Percentiles rank a stretch among this genome's conserved stretches.
These are phyloP conservation scores for Ophiostoma triangulosporum DNA, from an alignment of 2,329 filamentous ascomycete species.

Conservation along the genomic window DNA sequence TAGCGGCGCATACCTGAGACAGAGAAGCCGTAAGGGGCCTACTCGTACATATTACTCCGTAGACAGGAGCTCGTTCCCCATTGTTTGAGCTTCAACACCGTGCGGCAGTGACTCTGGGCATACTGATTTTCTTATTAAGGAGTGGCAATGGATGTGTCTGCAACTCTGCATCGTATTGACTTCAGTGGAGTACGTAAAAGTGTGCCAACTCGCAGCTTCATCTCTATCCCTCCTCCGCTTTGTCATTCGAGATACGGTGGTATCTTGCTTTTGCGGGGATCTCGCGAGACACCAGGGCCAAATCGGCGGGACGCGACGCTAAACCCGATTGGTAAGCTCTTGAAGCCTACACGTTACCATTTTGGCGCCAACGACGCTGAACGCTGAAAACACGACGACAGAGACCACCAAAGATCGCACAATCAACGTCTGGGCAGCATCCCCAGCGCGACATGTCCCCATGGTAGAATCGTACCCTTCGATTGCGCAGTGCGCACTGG, in stretches of 20 bases:
- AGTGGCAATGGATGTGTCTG: background rate
- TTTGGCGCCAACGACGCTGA: background rate
- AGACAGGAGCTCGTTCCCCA: background rate
- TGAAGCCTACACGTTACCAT: background rate
- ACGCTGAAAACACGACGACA: background rate
- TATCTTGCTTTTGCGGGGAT: background rate
- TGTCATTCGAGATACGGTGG: background rate
- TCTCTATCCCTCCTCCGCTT: background rate
- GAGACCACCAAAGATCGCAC: background rate
- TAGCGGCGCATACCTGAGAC: slow-evolving; percentile 8
- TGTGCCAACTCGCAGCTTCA: background rate
- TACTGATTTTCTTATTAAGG: background rate
- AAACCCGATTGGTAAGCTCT: slow-evolving; percentile 6
- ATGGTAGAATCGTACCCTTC: slow-evolving; percentile 75
- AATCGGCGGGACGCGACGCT: slow-evolving; percentile 3
- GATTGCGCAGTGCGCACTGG: slow-evolving; percentile 74
- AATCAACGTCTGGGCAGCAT: background rate
- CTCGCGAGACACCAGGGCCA: background rate
- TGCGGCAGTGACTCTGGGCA: background rate
- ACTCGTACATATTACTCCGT: too few relatives aligned
- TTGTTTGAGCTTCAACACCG: background rate
- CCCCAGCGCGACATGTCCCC: slow-evolving; percentile 6
- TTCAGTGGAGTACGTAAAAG: background rate
- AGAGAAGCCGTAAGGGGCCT: background rate
- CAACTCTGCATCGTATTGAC: background rate